A percentile compares a stretch with the other conserved stretches of the same genome.
These are phyloP conservation scores for Metschnikowia henanensis DNA, from an alignment of 805 yeast genomes.

Conservation along the genomic window DNA sequence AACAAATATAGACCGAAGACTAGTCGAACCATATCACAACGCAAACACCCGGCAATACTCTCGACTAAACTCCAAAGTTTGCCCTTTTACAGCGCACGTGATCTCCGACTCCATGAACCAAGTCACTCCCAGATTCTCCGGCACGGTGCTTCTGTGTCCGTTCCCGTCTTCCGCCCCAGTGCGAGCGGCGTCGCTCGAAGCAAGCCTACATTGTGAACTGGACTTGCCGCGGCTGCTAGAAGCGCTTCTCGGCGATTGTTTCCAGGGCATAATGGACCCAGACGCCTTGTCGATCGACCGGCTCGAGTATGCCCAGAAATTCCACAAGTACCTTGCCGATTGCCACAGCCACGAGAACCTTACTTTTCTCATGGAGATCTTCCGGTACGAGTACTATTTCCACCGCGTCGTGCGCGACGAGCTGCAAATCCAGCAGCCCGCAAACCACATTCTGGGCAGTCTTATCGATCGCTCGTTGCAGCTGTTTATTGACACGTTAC, in stretches of 20 bases:
- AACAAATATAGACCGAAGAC: too few relatives aligned
- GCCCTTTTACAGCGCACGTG: not conserved
- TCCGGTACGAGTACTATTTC: conserved; percentile 45
- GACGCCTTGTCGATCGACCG: conserved; percentile 17
- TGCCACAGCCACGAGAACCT: conserved; percentile 49
- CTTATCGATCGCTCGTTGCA: conserved; percentile 16
- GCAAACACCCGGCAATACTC: too few relatives aligned
- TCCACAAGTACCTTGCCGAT: conserved; percentile 33
- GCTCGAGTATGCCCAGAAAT: conserved; percentile 23
- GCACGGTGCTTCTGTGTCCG: conserved; percentile 1
- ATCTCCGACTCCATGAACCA: not conserved
- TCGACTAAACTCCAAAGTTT: too few relatives aligned
- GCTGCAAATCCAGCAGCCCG: conserved; percentile 2
- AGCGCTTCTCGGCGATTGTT: conserved; percentile 34
- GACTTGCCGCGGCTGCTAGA: conserved; percentile 22
- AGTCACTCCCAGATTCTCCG: not conserved
- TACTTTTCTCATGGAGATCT: conserved; percentile 44
- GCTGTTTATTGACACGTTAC: conserved; percentile 15
- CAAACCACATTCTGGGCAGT: conserved; percentile 8
- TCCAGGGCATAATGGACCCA: conserved; percentile 24
- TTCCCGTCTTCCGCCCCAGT: conserved; percentile 1
- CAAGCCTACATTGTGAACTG: not conserved
- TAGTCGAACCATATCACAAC: too few relatives aligned
- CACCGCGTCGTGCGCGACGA: conserved; percentile 21
- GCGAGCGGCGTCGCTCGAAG: conserved; percentile 1